Base-by-base conservation (phyloP, 129 eudicot species). In the Ambrosia artemisiifolia region DNA sequence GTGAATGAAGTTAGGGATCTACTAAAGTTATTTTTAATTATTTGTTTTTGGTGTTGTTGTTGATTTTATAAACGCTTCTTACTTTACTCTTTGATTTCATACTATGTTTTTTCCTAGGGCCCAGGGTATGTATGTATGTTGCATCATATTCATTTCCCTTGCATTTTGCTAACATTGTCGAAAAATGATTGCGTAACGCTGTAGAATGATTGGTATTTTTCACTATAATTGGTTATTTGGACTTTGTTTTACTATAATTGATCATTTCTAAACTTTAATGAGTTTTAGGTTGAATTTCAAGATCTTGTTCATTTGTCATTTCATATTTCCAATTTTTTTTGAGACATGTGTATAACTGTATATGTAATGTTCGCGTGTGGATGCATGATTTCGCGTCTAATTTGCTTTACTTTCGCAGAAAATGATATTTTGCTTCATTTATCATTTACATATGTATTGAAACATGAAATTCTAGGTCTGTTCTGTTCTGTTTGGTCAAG, bases 1-100 rank as follows among this genome's bases (percentile, higher is more conserved):
- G 78, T 64, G 72, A 20, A 74, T 36, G 72, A 64, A 74, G 78
- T 74, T 74, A 63, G 71, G 78, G 63, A 74, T 74, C 17, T 67
- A 3, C 5, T 3, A 47, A 20, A 46, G 10, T 47, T 44, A 30
- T 43, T 67, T 46, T 20, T 47, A 67, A 67, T 28, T 66, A 43
- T 66, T 56, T 28, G 42, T 13, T 46, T 3, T 38, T 38, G 28
- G 1, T 24, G 28, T 48, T 67, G 28, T 48, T 67, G 30, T 67
- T 11, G 54, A 6, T 61, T 61, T 18, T 61, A 61, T 42, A 61
- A 7, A 3, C 19, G 11, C 33, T 61, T 34, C 6, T n/a, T 18
- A 69, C 54, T 54, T 70, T 70, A 32, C 17, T 36, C 57, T 53
- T 53, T 53, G 48, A 51, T 53, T 34, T 38, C 40, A 17, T 16